These are phyloP conservation scores for Mucor mucedo DNA, from an alignment of 371 early-diverging fungal species.

Conservation along the genomic window DNA sequence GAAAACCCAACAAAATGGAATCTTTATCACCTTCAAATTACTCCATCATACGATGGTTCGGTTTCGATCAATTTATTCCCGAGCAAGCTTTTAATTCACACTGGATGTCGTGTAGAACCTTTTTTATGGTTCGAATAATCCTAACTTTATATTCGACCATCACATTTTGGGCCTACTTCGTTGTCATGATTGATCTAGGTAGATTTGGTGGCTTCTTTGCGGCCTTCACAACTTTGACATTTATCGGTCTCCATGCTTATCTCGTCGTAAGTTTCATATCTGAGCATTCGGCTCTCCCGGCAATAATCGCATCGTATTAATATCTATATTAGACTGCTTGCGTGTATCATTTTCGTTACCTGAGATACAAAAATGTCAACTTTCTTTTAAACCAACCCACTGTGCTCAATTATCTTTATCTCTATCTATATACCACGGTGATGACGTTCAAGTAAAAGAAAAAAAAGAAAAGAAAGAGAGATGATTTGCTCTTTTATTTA, in stretches of 20 bases:
- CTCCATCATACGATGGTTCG: constrained; percentile 45
- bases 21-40: constrained; percentile 24
- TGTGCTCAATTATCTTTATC: constrained; percentile 48
- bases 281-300: background rate
- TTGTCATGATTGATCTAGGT: constrained; percentile 14
- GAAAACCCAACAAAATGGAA: no score
- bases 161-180: constrained; percentile 47
- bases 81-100: constrained; percentile 61
- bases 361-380: constrained; percentile 27
- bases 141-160: constrained; percentile 44
- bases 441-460: constrained; percentile 50
- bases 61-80: constrained; percentile 56
- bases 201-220: constrained; percentile 33
- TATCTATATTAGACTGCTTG: constrained; percentile 19
- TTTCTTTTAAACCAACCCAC: constrained; percentile 42
- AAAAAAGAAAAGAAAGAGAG: background rate
- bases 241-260: constrained; percentile 56
- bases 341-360: constrained; percentile 40
- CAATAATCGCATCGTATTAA: no score
- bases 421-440: constrained; percentile 47
- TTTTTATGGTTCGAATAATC: constrained; percentile 50
- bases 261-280: constrained; percentile 43
- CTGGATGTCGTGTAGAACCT: constrained; percentile 47
- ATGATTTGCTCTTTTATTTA: background rate
- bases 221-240: constrained; percentile 61